Percentiles rank a stretch among this genome's conserved stretches.
Conservation (phyloP, 441 rosid genomes). For the Daphne laureola region DNA sequence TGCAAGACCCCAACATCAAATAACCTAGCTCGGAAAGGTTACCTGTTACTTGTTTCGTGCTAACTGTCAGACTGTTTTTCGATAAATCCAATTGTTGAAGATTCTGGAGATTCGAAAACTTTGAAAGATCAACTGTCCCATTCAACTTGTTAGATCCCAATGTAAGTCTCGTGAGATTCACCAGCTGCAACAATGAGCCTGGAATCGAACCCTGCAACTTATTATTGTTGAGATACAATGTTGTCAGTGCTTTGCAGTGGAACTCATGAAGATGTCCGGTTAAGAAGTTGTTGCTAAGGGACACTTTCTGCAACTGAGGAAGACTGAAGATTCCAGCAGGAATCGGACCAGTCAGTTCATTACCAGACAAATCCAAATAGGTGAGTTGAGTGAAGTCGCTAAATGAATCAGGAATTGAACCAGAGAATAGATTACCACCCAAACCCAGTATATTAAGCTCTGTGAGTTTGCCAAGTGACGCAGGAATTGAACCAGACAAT, state of each 20-base stretch:
- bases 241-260: neutral
- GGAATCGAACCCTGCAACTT: slow-evolving; percentile 1
- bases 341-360: slow-evolving; percentile 11
- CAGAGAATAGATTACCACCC: too few species aligned
- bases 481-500: too few species aligned
- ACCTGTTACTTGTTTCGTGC: slow-evolving; percentile 2
- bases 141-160: slow-evolving; percentile 19
- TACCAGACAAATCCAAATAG: neutral
- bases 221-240: slow-evolving; percentile 1
- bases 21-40: neutral
- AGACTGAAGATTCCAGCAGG: slow-evolving; percentile 18
- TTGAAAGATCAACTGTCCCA: slow-evolving; percentile 12
- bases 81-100: slow-evolving; percentile 14
- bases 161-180: slow-evolving; percentile 5
- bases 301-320: neutral
- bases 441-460: slow-evolving; percentile 3
- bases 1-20: slow-evolving; percentile 20
- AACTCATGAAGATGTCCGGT: neutral
- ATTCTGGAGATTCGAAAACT: slow-evolving; percentile 14
- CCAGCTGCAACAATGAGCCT: slow-evolving; percentile 3
- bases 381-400: neutral
- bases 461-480: too few species aligned
- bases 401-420: too few species aligned
- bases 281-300: slow-evolving; percentile 1
- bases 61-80: slow-evolving; percentile 7